phyloP scores from a whole-genome alignment of 2,329 filamentous ascomycete genomes.

The Apiospora koreana region DNA sequence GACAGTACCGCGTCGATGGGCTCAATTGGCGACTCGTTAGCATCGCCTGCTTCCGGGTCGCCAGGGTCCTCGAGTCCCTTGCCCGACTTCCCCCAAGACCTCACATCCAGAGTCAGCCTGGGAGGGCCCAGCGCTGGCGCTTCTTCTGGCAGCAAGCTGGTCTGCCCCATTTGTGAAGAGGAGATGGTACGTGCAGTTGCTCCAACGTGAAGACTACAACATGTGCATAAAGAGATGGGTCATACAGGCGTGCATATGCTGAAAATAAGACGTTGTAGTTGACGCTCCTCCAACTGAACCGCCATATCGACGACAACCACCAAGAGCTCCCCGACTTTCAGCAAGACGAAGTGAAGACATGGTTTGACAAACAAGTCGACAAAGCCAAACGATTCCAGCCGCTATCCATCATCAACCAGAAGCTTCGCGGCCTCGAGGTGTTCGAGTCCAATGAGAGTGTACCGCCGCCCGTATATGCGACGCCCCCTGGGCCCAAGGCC shows the following conservation, averaged over 20 bases:
- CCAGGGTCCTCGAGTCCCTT: constrained; percentile 54
- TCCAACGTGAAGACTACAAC: not conserved
- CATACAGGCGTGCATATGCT: constrained; percentile 16
- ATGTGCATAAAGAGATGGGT: not conserved
- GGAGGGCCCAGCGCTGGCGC: constrained; percentile 53
- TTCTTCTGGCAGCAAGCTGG: constrained; percentile 64
- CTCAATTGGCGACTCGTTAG: constrained; percentile 61
- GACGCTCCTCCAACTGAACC: constrained; percentile 89
- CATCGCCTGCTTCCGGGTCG: constrained; percentile 53
- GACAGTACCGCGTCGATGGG: constrained; percentile 77
- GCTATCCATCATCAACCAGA: constrained; percentile 88
- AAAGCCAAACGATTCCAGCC: constrained; percentile 94
- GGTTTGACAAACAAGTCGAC: constrained; percentile 92
- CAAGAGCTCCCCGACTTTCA: constrained; percentile 85
- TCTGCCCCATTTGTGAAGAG: constrained; percentile 97
- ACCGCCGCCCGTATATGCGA: constrained; percentile 28
- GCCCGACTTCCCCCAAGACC: constrained; percentile 73
- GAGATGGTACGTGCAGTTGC: constrained; percentile 73
- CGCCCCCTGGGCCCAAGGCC: constrained; percentile 36
- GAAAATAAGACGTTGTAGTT: constrained; percentile 54
- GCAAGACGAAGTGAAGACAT: constrained; percentile 94
- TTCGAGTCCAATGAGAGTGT: constrained; percentile 86
- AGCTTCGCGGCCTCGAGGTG: constrained; percentile 86
- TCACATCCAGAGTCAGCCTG: constrained; percentile 78
- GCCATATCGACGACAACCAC: constrained; percentile 82